Conservation (phyloP, 441 rosid species). For the Sinapis alba region DNA sequence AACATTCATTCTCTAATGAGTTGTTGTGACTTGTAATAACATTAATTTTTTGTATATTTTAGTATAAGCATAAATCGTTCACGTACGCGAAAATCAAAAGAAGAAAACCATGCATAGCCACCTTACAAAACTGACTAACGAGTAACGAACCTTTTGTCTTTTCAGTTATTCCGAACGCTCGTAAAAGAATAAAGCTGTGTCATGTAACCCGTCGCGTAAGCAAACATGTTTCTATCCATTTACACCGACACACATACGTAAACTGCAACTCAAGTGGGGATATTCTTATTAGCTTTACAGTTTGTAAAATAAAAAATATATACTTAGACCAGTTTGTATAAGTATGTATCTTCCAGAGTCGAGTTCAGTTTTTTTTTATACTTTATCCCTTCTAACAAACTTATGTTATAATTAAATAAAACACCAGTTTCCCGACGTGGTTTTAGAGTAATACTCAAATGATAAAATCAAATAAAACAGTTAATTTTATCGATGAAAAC, state of each 20-base stretch:
- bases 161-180: background rate
- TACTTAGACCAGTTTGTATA: background rate
- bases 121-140: background rate
- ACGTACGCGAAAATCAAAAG: background rate
- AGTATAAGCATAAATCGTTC: background rate
- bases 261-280: background rate
- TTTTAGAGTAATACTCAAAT: background rate
- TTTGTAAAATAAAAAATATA: background rate
- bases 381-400: background rate
- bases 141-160: background rate
- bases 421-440: conserved; percentile 8
- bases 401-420: background rate
- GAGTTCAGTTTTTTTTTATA: background rate
- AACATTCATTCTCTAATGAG: background rate
- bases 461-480: background rate
- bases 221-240: background rate
- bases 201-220: background rate
- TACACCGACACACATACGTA: background rate
- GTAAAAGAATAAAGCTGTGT: background rate
- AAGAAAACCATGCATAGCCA: background rate
- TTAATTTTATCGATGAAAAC: background rate
- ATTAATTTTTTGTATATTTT: too few species aligned
- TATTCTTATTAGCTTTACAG: conserved; percentile 34
- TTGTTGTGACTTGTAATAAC: background rate
- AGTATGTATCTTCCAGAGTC: background rate